phyloP scores from a whole-genome alignment of 805 yeast genomes.

The Cyberlindnera xylosilytica region DNA sequence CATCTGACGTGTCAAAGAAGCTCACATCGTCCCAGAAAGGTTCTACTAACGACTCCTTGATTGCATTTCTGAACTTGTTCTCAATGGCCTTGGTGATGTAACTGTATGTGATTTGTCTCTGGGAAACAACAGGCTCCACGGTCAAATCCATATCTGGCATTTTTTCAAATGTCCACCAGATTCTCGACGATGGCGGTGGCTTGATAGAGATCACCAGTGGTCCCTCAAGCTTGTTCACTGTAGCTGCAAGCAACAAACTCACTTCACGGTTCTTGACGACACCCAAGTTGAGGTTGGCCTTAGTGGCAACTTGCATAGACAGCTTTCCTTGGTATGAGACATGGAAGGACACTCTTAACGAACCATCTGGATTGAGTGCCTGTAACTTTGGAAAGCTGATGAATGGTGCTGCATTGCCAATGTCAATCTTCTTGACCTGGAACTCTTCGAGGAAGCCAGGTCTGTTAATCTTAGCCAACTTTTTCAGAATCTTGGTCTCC shows the following conservation, averaged over 20 bases:
- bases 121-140: conserved; percentile 89
- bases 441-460: conserved; percentile 90
- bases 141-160: conserved; percentile 75
- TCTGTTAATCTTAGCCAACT: conserved; percentile 72
- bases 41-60: conserved; percentile 73
- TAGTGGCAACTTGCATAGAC: conserved; percentile 75
- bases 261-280: conserved; percentile 71
- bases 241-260: conserved; percentile 66
- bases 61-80: conserved; percentile 72
- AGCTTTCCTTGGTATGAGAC: conserved; percentile 75
- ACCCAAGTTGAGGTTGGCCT: conserved; percentile 71
- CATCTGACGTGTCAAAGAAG: conserved; percentile 60
- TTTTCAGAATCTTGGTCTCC: conserved; percentile 58
- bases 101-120: conserved; percentile 73
- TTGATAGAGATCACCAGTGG: conserved; percentile 66
- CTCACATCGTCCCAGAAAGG: conserved; percentile 90
- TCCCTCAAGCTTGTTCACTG: conserved; percentile 69
- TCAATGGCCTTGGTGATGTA: conserved; percentile 79
- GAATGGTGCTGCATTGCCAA: conserved; percentile 80
- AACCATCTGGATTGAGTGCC: conserved; percentile 79
- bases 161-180: conserved; percentile 85
- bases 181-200: conserved; percentile 85
- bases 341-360: conserved; percentile 55
- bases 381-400: conserved; percentile 68
- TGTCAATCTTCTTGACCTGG: conserved; percentile 63